Evolutionary conservation across 768 basidiomycete genomes (phyloP), one percentile per base, ranked within the genome.

Genomic region (Clavulina sp.): DNA sequence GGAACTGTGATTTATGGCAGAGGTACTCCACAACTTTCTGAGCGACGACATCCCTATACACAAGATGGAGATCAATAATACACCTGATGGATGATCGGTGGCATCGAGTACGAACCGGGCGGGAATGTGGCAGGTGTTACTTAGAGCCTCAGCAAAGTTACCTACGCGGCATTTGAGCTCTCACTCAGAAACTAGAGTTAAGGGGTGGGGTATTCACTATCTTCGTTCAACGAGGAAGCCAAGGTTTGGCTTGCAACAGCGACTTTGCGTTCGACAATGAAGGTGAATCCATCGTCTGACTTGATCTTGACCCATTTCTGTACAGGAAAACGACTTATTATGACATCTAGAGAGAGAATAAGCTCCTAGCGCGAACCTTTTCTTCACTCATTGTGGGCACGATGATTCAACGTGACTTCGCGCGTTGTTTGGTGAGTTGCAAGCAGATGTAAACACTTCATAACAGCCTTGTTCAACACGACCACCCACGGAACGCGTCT

Each of bases 11-110:
- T 66, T 84, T 91, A 71, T 83, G 91, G 30, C 75, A 69, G 68
- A 93, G 84, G 61, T 88, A 95, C 64, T 96, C 91, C 38, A 87
- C 72, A 49, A 93, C 70, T 61, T 87, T 91, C 65, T 91, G 85
- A 1, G 86, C 76, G 32, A 93, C 79, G 24, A 81, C 73, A 1
- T 68, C 72, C 28, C 72, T 72, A 24, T 9, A 46, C 13, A 28
- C 43, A 16, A 46, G 26, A 46, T 13, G 13, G 13, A 26, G 43
- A 28, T 13, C 26, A 46, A 46, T 13, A 19, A 9, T 9, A 9
- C 9, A 9, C 34, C 34, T 38, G 9, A 38, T 38, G 34, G 19
- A 9, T 9, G 19, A 38, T 9, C 19, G 9, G 19, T 9, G 9
- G 9, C 43, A 24, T 7, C 54, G 5, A 30, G 31, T 7, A 49